phyloP scores from a whole-genome alignment of 78 protist species.

The Polysphondylium violaceum region DNA sequence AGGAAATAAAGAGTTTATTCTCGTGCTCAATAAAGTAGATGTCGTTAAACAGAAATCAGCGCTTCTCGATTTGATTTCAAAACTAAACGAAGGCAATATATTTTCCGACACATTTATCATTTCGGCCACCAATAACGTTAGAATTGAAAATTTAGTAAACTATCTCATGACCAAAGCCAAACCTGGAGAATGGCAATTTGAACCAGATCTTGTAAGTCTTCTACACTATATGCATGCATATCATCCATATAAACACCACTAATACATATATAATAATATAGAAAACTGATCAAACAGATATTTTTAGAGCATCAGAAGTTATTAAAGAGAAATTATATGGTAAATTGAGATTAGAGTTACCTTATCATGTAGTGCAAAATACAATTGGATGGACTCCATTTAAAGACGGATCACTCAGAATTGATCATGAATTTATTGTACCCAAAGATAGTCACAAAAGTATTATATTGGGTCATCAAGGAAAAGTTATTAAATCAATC shows the following conservation, averaged over 20 bases:
- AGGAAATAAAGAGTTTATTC: slow-evolving; percentile 34
- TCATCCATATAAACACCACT: not conserved
- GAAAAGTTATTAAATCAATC: slow-evolving; percentile 27
- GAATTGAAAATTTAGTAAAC: not conserved
- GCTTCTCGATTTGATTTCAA: slow-evolving; percentile 8
- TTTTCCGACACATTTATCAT: slow-evolving; percentile 54
- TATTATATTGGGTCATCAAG: slow-evolving; percentile 20
- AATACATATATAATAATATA: no score
- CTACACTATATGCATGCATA: not conserved
- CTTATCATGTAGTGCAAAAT: slow-evolving; percentile 22
- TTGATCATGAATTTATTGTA: slow-evolving; percentile 68
- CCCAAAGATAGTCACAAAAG: slow-evolving; percentile 40
- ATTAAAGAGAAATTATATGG: slow-evolving; percentile 47
- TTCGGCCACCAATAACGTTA: slow-evolving; percentile 19
- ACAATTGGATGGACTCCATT: slow-evolving; percentile 56
- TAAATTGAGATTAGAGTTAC: slow-evolving; percentile 33
- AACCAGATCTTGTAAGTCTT: not conserved
- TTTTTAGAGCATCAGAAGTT: slow-evolving; percentile 64
- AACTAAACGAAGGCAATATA: slow-evolving; percentile 46
- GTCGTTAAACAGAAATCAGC: slow-evolving; percentile 19
- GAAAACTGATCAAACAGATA: slow-evolving; percentile 75
- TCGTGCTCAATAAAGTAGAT: slow-evolving; percentile 79
- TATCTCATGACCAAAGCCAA: not conserved
- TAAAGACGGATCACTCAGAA: slow-evolving; percentile 44
- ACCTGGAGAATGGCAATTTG: slow-evolving; percentile 55